Evolutionary conservation across 2,329 filamentous ascomycete species (phyloP).

Genomic region (Microsporum ferrugineum): DNA sequence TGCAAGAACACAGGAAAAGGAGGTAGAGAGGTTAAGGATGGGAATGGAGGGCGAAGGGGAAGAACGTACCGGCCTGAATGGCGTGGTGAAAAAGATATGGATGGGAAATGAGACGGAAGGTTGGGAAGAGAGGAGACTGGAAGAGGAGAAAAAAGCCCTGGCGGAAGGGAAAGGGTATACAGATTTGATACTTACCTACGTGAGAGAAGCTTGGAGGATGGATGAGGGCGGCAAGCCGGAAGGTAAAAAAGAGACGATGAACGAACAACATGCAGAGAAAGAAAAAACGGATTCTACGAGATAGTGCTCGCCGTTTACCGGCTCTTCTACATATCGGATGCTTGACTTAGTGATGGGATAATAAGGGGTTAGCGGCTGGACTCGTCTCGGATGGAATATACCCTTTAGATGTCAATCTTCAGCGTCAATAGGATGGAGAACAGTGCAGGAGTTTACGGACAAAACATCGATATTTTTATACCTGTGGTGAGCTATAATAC

Average conservation of each 20-base stretch:
- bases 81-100: conserved; percentile 16
- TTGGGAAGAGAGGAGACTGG: conserved; percentile 30
- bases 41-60: conserved; percentile 25
- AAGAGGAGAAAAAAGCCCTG: conserved; percentile 30
- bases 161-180: conserved; percentile 32
- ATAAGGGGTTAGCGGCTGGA: neutral
- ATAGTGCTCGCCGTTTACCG: neutral
- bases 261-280: conserved; percentile 17
- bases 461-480: neutral
- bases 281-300: neutral
- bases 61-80: conserved; percentile 9
- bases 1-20: conserved; percentile 8
- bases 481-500: neutral
- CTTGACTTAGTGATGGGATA: neutral
- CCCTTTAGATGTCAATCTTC: neutral
- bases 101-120: conserved; percentile 30
- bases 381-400: neutral
- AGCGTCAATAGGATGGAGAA: neutral
- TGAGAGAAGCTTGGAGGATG: conserved; percentile 30
- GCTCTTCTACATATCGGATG: neutral
- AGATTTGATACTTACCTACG: conserved; percentile 36
- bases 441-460: neutral
- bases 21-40: conserved; percentile 6
- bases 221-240: conserved; percentile 16
- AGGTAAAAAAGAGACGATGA: neutral